Percentiles rank a stretch among this genome's conserved stretches.
Evolutionary conservation across 176 grass and related monocot species (phyloP).

Genomic region (Avena sativa): DNA sequence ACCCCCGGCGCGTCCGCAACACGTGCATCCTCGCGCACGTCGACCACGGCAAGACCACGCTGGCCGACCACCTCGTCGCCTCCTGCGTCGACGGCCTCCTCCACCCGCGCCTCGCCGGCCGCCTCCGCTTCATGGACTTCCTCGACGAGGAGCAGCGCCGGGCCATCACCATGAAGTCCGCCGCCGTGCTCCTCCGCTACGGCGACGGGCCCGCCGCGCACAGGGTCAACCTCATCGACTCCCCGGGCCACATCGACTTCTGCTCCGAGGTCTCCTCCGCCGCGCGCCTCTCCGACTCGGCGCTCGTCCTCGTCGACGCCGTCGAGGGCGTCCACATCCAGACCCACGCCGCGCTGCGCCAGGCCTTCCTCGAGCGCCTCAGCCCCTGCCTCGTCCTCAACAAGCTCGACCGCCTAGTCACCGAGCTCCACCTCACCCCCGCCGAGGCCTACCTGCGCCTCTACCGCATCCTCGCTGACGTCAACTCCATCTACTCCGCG

Average conservation of each 20-base stretch:
- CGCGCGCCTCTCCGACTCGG: constrained; percentile 79
- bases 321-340: constrained; percentile 97
- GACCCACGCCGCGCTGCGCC: constrained; percentile 86
- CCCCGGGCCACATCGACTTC: constrained; percentile 98
- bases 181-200: constrained; percentile 62
- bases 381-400: constrained; percentile 92
- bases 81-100: constrained; percentile 77
- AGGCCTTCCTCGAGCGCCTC: constrained; percentile 91
- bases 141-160: constrained; percentile 95
- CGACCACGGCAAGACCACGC: constrained; percentile 91
- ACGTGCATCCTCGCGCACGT: constrained; percentile 97
- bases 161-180: constrained; percentile 96
- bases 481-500: constrained; percentile 81
- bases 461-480: constrained; percentile 76
- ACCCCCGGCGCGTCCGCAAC: constrained; percentile 64
- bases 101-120: constrained; percentile 84
- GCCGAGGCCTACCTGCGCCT: constrained; percentile 80
- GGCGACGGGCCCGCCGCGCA: constrained; percentile 42
- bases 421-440: constrained; percentile 79
- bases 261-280: constrained; percentile 93
- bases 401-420: constrained; percentile 93
- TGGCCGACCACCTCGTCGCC: constrained; percentile 94
- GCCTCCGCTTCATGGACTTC: constrained; percentile 86
- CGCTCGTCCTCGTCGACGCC: constrained; percentile 81
- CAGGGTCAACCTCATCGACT: constrained; percentile 83